These are phyloP conservation scores for Nidularia pulvinata DNA, from an alignment of 768 basidiomycete genomes.

Conservation along the genomic window DNA sequence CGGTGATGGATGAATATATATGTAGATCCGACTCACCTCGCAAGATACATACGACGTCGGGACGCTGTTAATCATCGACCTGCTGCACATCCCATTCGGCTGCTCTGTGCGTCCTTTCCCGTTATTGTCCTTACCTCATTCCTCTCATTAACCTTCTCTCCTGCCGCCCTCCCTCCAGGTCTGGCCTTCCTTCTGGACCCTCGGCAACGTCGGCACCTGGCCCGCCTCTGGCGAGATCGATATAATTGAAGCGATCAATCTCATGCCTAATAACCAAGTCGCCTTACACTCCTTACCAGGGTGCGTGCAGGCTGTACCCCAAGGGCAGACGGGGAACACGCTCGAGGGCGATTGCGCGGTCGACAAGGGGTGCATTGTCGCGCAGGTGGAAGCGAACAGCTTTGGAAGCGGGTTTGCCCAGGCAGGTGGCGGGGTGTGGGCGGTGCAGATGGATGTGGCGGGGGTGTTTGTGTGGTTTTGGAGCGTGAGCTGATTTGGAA, in stretches of 20 bases:
- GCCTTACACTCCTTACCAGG: constrained; percentile 48
- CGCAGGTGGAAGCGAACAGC: constrained; percentile 38
- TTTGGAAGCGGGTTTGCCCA: constrained; percentile 46
- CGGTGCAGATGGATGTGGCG: constrained; percentile 67
- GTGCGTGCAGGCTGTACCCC: constrained; percentile 26
- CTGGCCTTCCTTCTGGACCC: constrained; percentile 48
- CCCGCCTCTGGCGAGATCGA: constrained; percentile 44
- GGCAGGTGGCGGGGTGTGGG: constrained; percentile 57
- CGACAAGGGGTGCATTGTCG: constrained; percentile 40
- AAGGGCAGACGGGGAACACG: constrained; percentile 26
- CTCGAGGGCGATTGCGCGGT: constrained; percentile 24
- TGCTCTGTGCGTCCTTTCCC: constrained; percentile 41
- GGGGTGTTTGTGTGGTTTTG: constrained; percentile 43
- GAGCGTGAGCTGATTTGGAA: constrained; percentile 28
- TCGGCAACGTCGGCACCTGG: constrained; percentile 32
- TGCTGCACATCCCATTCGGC: constrained; percentile 50
- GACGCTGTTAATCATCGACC: constrained; percentile 40
- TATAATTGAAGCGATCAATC: constrained; percentile 64
- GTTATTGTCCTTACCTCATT: no score
- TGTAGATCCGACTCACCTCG: constrained; percentile 40
- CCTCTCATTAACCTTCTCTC: background rate
- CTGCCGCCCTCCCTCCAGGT: constrained; percentile 21
- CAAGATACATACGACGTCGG: constrained; percentile 37
- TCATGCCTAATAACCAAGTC: constrained; percentile 48
- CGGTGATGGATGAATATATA: background rate